Percentiles rank a stretch among this genome's conserved stretches.
Evolutionary conservation across 2,329 filamentous ascomycete species (phyloP).

Genomic region (Ophiostoma piceae): DNA sequence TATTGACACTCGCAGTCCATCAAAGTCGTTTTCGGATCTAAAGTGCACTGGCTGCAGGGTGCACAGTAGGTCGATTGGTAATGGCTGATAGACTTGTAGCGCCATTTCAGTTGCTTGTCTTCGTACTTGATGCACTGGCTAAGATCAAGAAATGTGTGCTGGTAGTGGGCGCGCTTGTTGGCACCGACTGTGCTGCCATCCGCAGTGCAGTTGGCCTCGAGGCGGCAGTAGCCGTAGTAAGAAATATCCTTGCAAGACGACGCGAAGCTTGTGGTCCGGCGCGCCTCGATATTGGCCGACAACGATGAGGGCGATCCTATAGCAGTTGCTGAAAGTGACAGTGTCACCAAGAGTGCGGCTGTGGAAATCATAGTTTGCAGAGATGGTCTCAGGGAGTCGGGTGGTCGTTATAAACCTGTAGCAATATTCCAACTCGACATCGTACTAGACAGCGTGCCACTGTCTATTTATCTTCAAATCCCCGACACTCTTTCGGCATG

Average conservation of each 20-base stretch:
- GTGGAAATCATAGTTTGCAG: not conserved
- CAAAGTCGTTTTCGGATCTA: conserved; percentile 15
- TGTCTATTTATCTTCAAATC: not conserved
- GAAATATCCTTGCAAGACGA: conserved; percentile 21
- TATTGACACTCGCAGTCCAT: conserved; percentile 11
- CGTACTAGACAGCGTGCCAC: not conserved
- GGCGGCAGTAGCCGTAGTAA: conserved; percentile 26
- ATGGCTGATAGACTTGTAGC: conserved; percentile 16
- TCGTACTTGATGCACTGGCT: conserved; percentile 25
- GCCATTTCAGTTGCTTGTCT: conserved; percentile 18
- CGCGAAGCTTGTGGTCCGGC: conserved; percentile 17
- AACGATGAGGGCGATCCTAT: not conserved
- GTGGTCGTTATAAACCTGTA: not conserved
- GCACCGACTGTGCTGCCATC: conserved; percentile 17
- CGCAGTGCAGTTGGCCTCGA: conserved; percentile 24
- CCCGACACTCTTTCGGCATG: not conserved
- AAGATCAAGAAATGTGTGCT: conserved; percentile 24
- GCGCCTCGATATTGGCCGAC: not conserved
- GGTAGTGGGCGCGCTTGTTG: conserved; percentile 6
- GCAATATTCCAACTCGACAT: too few relatives aligned
- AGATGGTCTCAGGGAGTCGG: not conserved
- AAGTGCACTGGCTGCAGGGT: conserved; percentile 25
- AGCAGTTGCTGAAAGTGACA: not conserved
- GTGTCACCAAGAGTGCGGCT: not conserved
- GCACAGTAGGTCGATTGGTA: conserved; percentile 22